Conservation (phyloP, 208 protist genomes). For the Endotrypanum monterogeii region DNA sequence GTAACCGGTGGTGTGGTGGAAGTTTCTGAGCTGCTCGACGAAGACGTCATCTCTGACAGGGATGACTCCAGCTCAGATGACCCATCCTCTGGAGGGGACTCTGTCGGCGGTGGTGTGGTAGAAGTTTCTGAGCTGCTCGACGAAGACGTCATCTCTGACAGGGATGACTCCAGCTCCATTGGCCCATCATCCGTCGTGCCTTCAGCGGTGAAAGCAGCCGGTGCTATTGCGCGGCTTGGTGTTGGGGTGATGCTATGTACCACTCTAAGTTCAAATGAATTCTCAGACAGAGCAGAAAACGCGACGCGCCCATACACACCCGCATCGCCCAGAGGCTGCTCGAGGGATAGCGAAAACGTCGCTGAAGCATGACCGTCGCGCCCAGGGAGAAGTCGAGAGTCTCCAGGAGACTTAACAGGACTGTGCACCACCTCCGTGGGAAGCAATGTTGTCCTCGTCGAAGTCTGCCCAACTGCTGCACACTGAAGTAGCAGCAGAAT, state of each 20-base stretch:
- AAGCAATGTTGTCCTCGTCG: not conserved
- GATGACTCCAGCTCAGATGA: too few species aligned
- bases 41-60: too few species aligned
- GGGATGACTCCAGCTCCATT: too few species aligned
- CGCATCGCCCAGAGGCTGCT: not conserved
- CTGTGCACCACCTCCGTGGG: not conserved
- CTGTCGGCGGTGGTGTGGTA: too few species aligned
- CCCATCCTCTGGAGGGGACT: too few species aligned
- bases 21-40: too few species aligned
- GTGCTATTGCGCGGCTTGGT: not conserved
- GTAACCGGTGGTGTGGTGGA: too few species aligned
- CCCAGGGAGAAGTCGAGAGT: not conserved
- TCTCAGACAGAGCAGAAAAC: not conserved
- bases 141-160: too few species aligned
- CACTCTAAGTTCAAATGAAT: not conserved
- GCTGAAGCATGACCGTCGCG: not conserved
- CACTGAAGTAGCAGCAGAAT: not conserved
- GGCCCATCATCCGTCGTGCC: not conserved
- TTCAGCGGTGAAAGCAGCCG: not conserved
- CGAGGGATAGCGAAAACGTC: not conserved
- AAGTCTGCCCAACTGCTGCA: not conserved
- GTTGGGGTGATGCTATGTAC: not conserved
- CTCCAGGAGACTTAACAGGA: too few species aligned
- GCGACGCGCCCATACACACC: not conserved
- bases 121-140: too few species aligned